Conservation (phyloP, 805 yeast genomes). For the Candida dajiaensis region DNA sequence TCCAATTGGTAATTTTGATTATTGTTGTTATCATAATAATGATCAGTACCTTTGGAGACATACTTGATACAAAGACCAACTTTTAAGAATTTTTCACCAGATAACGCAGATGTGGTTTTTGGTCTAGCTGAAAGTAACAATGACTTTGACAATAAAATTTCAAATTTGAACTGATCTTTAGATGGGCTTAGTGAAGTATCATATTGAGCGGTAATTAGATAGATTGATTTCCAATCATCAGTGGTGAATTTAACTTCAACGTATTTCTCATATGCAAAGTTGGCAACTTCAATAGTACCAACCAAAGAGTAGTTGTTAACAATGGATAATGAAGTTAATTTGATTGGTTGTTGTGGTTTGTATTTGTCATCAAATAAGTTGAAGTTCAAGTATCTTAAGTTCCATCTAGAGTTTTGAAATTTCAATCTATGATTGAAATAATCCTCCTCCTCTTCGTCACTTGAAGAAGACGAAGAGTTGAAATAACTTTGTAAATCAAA, state of each 20-base stretch:
- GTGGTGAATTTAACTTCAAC: conserved; percentile 41
- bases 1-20: conserved; percentile 32
- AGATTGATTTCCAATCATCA: conserved; percentile 44
- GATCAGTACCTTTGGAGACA: conserved; percentile 23
- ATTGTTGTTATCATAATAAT: conserved; percentile 37
- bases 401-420: conserved; percentile 16
- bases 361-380: conserved; percentile 12
- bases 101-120: conserved; percentile 7
- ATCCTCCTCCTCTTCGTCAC: conserved; percentile 17
- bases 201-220: conserved; percentile 30
- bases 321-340: conserved; percentile 32
- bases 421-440: conserved; percentile 13
- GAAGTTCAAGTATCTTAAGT: conserved; percentile 14
- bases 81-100: conserved; percentile 13
- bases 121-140: conserved; percentile 12
- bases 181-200: conserved; percentile 16
- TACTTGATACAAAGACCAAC: conserved; percentile 35
- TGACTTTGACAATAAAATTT: conserved; percentile 34
- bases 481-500: conserved; percentile 16
- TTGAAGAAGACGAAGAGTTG: conserved; percentile 13
- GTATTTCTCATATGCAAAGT: conserved; percentile 33
- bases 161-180: conserved; percentile 44
- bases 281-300: conserved; percentile 35
- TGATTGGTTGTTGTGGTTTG: conserved; percentile 26
- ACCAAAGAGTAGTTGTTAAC: conserved; percentile 35